Conservation (phyloP, 1,284 basidiomycete species). For the Inonotus hispidus region DNA sequence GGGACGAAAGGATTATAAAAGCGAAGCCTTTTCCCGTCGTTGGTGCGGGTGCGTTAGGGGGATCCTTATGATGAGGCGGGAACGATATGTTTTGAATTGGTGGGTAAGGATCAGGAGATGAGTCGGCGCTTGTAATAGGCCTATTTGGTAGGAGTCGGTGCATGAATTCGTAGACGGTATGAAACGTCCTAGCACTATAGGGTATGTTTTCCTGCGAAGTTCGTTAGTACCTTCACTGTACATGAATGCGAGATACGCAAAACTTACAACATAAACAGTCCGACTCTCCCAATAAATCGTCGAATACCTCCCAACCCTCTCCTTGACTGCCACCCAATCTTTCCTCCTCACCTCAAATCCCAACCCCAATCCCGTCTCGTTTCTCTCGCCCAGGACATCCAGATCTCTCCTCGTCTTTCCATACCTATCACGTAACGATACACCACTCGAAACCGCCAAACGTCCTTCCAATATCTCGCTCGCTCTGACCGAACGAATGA, state of each 20-base stretch:
- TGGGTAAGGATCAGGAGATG: slow-evolving; percentile 20
- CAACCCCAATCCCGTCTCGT: slow-evolving; percentile 22
- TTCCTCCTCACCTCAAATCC: slow-evolving; percentile 58
- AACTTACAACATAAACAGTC: slow-evolving; percentile 61
- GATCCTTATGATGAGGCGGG: slow-evolving; percentile 57
- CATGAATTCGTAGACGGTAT: slow-evolving; percentile 43
- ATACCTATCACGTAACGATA: slow-evolving; percentile 36
- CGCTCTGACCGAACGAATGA: slow-evolving; percentile 46
- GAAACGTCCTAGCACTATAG: slow-evolving; percentile 39
- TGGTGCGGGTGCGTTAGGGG: slow-evolving; percentile 33
- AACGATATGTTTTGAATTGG: slow-evolving; percentile 48
- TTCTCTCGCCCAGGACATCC: too few species aligned
- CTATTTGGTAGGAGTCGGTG: slow-evolving; percentile 31
- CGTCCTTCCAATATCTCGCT: slow-evolving; percentile 49
- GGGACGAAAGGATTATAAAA: slow-evolving; percentile 47
- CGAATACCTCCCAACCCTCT: slow-evolving; percentile 30
- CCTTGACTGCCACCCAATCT: slow-evolving; percentile 33
- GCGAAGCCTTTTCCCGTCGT: slow-evolving; percentile 70
- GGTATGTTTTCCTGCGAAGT: slow-evolving; percentile 64
- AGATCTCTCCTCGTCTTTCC: slow-evolving; percentile 22
- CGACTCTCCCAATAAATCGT: slow-evolving; percentile 52
- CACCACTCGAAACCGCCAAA: slow-evolving; percentile 42
- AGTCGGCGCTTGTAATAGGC: slow-evolving; percentile 9
- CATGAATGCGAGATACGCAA: not conserved
- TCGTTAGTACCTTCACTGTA: not conserved